These are phyloP conservation scores for Beauveria pseudobassiana DNA, from an alignment of 2,329 filamentous ascomycete species.

Conservation along the genomic window DNA sequence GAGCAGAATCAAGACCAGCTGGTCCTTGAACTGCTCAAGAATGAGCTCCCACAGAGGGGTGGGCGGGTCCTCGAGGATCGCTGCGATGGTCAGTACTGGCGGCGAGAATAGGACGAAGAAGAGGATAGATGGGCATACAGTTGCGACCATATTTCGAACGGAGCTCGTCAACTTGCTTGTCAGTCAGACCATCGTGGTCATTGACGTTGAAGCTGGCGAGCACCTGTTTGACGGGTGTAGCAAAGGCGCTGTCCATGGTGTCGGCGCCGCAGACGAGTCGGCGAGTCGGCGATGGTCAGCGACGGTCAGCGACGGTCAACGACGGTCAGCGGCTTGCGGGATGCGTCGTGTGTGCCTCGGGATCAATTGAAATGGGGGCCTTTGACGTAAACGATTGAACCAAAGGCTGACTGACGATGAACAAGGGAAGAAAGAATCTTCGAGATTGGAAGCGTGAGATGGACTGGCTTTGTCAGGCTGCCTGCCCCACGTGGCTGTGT, in stretches of 20 bases:
- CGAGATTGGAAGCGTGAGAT: neutral
- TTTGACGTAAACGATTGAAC: constrained; percentile 4
- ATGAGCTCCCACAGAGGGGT: constrained; percentile 96
- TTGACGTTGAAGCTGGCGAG: constrained; percentile 52
- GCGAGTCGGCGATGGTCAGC: neutral
- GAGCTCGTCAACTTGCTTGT: constrained; percentile 48
- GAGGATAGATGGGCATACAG: constrained; percentile 37
- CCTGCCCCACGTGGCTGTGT: constrained; percentile 12
- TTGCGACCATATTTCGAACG: constrained; percentile 58
- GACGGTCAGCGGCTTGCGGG: neutral
- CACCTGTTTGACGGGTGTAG: constrained; percentile 49
- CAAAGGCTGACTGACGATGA: constrained; percentile 5
- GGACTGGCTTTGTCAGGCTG: constrained; percentile 11
- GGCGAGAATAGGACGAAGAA: neutral
- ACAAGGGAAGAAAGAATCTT: constrained; percentile 6
- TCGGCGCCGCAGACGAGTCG: constrained; percentile 15
- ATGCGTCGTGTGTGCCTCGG: neutral
- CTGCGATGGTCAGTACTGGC: constrained; percentile 25
- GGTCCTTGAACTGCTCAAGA: constrained; percentile 98
- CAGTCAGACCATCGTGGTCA: constrained; percentile 45
- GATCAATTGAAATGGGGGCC: constrained; percentile 4
- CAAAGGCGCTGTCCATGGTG: constrained; percentile 57
- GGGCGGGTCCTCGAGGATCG: constrained; percentile 77
- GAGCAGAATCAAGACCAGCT: constrained; percentile 90
- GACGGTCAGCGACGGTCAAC: neutral